Percentiles rank a stretch among this genome's conserved stretches.
Conservation (phyloP, 768 basidiomycete genomes). For the Tylopilus subfusipes region DNA sequence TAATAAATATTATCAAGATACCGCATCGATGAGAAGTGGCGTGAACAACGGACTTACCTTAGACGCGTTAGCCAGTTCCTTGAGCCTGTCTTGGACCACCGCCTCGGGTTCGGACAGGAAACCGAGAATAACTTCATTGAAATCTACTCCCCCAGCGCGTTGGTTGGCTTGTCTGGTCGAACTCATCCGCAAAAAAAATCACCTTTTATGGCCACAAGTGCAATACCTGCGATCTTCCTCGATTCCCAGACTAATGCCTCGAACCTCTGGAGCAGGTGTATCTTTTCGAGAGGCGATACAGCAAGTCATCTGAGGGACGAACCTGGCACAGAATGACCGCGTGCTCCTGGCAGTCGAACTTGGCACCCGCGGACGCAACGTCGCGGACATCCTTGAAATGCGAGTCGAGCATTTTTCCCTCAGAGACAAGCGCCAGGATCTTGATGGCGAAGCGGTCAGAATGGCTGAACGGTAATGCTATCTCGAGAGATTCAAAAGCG, state of each 20-base stretch:
- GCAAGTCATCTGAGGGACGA: background rate
- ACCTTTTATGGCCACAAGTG: constrained; percentile 18
- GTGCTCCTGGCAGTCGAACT: constrained; percentile 8
- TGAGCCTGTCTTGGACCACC: constrained; percentile 8
- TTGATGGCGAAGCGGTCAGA: constrained; percentile 4
- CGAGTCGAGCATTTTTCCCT: constrained; percentile 9
- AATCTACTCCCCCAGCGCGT: constrained; percentile 6
- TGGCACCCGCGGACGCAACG: background rate
- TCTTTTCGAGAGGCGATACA: too few relatives aligned
- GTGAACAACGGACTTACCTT: constrained; percentile 1
- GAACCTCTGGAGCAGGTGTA: constrained; percentile 7
- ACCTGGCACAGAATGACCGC: constrained; percentile 12
- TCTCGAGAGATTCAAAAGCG: background rate
- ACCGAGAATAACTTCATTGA: constrained; percentile 19
- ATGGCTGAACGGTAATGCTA: constrained; percentile 7
- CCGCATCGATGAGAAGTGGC: background rate
- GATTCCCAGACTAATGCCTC: constrained; percentile 18
- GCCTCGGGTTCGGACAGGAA: constrained; percentile 13
- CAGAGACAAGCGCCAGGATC: constrained; percentile 12
- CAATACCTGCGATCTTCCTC: constrained; percentile 12
- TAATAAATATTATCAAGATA: background rate
- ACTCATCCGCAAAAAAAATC: background rate
- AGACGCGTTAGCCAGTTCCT: constrained; percentile 10
- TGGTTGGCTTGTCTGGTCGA: background rate
- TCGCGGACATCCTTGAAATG: constrained; percentile 15